phyloP scores from a whole-genome alignment of 257 asterid species.

The Striga asiatica region DNA sequence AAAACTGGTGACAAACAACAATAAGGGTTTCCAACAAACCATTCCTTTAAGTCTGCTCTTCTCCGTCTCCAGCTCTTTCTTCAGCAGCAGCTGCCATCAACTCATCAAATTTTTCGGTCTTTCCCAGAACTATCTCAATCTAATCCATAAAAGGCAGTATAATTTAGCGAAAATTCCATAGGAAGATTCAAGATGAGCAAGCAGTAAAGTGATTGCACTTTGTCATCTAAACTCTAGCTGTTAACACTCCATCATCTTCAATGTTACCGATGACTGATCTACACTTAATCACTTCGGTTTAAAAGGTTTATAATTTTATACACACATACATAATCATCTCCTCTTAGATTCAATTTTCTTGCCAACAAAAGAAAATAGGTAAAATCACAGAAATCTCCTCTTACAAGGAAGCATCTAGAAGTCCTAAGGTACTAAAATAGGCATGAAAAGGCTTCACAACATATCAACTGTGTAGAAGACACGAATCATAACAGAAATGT shows the following conservation, averaged over 20 bases:
- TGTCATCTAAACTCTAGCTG: neutral
- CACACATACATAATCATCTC: too few relatives aligned
- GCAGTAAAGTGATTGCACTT: neutral
- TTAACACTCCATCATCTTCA: too few relatives aligned
- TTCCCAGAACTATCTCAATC: constrained; percentile 44
- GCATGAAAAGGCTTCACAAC: too few relatives aligned
- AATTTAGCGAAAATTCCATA: neutral
- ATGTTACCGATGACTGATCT: too few relatives aligned
- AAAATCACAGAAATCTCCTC: too few relatives aligned
- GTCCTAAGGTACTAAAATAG: too few relatives aligned
- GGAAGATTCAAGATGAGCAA: neutral
- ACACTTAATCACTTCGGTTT: too few relatives aligned
- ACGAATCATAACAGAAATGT: neutral
- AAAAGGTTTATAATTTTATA: too few relatives aligned
- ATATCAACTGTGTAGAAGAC: neutral
- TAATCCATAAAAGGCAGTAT: constrained; percentile 8
- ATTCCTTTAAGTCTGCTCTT: constrained; percentile 31
- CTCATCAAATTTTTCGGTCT: constrained; percentile 42
- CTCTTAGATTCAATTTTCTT: too few relatives aligned
- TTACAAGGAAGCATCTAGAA: too few relatives aligned
- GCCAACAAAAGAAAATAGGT: too few relatives aligned
- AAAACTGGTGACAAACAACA: constrained; percentile 12
- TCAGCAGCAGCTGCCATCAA: constrained; percentile 48
- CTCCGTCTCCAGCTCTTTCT: constrained; percentile 25
- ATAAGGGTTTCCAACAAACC: neutral